A percentile compares a stretch with the other conserved stretches of the same genome.
Conservation (phyloP, 2,329 filamentous ascomycete species). For the Esteya vermicola region DNA sequence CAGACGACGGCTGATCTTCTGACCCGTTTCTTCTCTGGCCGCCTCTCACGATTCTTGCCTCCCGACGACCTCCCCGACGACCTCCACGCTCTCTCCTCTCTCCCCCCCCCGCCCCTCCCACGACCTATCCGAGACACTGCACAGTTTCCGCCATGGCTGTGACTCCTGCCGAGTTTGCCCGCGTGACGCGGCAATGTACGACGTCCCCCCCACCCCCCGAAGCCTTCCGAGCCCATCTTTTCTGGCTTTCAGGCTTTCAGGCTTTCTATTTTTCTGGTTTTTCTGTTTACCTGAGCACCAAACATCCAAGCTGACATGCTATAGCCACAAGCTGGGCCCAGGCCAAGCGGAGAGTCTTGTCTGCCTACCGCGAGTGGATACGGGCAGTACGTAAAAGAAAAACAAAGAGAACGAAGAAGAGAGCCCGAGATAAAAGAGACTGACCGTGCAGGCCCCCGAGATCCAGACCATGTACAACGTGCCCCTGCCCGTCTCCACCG, state of each 20-base stretch:
- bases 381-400: conserved; percentile 59
- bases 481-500: conserved; percentile 69
- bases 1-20: background rate
- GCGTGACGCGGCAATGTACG: conserved; percentile 66
- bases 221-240: background rate
- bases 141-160: conserved; percentile 50
- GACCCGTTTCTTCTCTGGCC: no score
- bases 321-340: conserved; percentile 80
- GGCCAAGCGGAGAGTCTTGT: conserved; percentile 74
- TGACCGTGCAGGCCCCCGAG: conserved; percentile 60
- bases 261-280: no score
- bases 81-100: background rate
- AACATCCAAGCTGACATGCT: background rate
- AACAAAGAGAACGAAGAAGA: background rate
- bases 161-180: conserved; percentile 83
- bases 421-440: background rate
- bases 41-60: no score
- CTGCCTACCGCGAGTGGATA: conserved; percentile 90
- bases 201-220: background rate
- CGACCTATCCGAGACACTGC: background rate
- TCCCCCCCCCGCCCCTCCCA: background rate
- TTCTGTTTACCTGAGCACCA: background rate
- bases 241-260: no score
- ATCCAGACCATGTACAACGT: conserved; percentile 96
- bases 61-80: background rate